A percentile compares a stretch with the other conserved stretches of the same genome.
phyloP scores from a whole-genome alignment of 768 basidiomycete genomes.

The Piloderma croceum region DNA sequence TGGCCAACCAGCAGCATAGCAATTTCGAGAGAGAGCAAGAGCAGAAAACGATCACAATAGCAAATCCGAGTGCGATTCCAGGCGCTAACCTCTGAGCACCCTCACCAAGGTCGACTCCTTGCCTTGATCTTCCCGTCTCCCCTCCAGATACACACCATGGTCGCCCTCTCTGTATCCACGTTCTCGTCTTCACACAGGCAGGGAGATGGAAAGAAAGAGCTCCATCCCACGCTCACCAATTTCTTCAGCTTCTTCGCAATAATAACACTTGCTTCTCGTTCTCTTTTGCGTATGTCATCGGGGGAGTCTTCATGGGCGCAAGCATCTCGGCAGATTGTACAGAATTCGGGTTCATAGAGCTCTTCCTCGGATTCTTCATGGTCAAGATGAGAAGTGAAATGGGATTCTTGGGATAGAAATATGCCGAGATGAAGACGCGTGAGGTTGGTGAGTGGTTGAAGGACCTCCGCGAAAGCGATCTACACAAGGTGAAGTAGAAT shows the following conservation, averaged over 20 bases:
- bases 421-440: constrained; percentile 53
- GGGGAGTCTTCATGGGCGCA: constrained; percentile 19
- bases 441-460: constrained; percentile 44
- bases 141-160: too few relatives aligned
- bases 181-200: too few relatives aligned
- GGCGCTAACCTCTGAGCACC: too few relatives aligned
- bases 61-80: too few relatives aligned
- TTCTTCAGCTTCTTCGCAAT: constrained; percentile 41
- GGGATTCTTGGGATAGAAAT: constrained; percentile 52
- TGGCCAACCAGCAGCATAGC: too few relatives aligned
- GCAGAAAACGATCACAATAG: too few relatives aligned
- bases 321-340: constrained; percentile 34
- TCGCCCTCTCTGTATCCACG: too few relatives aligned
- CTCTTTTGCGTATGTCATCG: constrained; percentile 33
- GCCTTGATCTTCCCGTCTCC: too few relatives aligned
- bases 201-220: constrained; percentile 51
- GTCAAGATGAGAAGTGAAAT: constrained; percentile 42
- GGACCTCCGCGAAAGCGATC: constrained; percentile 38
- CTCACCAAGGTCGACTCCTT: too few relatives aligned
- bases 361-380: too few relatives aligned
- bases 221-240: constrained; percentile 47
- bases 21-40: too few relatives aligned
- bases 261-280: constrained; percentile 42
- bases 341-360: constrained; percentile 26
- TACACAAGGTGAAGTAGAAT: too few relatives aligned